Evolutionary conservation across 2,329 filamentous ascomycete species (phyloP), one percentile per base, ranked within the genome.

Genomic region (Fusarium metavorans): DNA sequence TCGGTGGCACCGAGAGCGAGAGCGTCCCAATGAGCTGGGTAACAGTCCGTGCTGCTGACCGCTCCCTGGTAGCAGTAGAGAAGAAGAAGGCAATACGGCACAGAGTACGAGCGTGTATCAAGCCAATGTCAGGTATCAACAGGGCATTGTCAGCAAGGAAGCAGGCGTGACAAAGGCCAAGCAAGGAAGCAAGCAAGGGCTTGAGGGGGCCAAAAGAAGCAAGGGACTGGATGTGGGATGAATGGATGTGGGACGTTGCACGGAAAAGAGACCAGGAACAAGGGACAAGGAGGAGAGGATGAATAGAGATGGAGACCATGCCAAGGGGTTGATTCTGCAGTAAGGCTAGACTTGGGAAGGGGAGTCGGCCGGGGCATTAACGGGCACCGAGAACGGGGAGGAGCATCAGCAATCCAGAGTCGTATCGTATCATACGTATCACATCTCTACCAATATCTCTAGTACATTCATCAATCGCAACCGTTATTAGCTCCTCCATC

Each of bases 11-110:
- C 70, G 57, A 71, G 50, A 68, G 66, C 57, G 65, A 71, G 50
- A 68, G 66, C 57, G 65, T 78, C 73, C 68, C 68, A 76, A 74
- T 72, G 60, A 68, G 66, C 70, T 69, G 71, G 72, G 66, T 58
- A 66, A 66, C 41, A 64, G 66, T 65, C 50, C 41, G 65, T 68
- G 54, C 66, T 63, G 63, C 64, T 73, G 73, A 75, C 72, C 72
- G 67, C 73, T 70, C 60, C 59, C 56, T 39, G 35, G 14, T 18
- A 52, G 6, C 37, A 25, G n/a, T 35, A 20, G 41, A 48, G 34
- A 50, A 39, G 27, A 41, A 57, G 20, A 14, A 60, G 43, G 23
- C 34, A 41, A 52, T 52, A 52, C 48, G 48, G 25, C 35, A 59
- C 37, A 37, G 32, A 41, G 62, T 32, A 50, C 34, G 35, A 48